These are phyloP conservation scores for Penicillium angulare DNA, from an alignment of 495 filamentous ascomycete genomes.

Conservation along the genomic window DNA sequence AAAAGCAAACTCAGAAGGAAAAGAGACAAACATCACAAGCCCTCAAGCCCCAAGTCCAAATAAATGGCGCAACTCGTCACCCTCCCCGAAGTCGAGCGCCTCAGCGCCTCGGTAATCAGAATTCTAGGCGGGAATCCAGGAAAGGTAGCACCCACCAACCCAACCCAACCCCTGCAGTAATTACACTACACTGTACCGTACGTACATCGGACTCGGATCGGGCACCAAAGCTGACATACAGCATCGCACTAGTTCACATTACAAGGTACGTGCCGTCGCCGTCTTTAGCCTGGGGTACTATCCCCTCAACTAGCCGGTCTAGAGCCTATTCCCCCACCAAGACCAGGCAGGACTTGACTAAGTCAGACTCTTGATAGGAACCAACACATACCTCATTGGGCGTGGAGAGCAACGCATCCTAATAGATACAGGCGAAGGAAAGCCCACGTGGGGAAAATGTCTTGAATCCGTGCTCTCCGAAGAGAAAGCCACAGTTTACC, in stretches of 20 bases:
- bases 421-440: constrained; percentile 78
- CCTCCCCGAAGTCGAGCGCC: constrained; percentile 63
- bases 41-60: background rate
- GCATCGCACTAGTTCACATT: constrained; percentile 48
- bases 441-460: constrained; percentile 54
- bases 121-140: constrained; percentile 80
- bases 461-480: constrained; percentile 61
- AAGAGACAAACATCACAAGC: background rate
- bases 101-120: constrained; percentile 65
- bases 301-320: too few species aligned
- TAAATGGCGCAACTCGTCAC: constrained; percentile 48
- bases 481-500: constrained; percentile 63
- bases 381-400: constrained; percentile 86
- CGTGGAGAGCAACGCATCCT: constrained; percentile 64
- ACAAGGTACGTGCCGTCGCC: constrained; percentile 47
- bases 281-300: too few species aligned
- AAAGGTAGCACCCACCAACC: constrained; percentile 54
- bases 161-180: too few species aligned
- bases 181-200: too few species aligned
- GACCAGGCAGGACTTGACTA: too few species aligned
- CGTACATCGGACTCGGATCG: too few species aligned
- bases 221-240: too few species aligned
- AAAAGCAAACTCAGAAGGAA: too few species aligned
- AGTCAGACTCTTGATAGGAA: too few species aligned
- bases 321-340: background rate